Conservation (phyloP, 768 basidiomycete genomes). For the Udeniomyces megalosporus region DNA sequence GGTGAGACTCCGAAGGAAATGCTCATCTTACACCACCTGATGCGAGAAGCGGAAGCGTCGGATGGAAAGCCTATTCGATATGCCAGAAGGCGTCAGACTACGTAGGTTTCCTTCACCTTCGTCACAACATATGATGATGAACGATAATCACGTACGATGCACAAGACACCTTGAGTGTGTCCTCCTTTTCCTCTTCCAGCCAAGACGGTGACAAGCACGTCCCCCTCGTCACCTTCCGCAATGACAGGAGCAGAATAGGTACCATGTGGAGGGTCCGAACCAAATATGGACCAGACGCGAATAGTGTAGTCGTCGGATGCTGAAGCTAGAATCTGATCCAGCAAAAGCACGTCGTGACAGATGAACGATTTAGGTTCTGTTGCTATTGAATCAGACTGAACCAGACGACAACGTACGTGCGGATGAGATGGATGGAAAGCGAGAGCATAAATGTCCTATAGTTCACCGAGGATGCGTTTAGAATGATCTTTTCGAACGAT, state of each 20-base stretch:
- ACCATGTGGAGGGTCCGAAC: background rate
- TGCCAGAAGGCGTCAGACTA: no score
- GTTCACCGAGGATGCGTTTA: background rate
- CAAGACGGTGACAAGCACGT: background rate
- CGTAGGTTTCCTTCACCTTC: no score
- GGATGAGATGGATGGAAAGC: constrained; percentile 15
- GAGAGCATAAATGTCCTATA: constrained; percentile 19
- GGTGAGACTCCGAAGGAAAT: background rate
- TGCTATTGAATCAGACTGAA: no score
- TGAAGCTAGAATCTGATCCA: constrained; percentile 23
- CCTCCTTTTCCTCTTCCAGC: constrained; percentile 4
- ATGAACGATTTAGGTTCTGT: no score
- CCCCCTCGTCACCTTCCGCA: constrained; percentile 8
- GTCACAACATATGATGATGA: background rate
- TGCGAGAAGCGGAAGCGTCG: constrained; percentile 2
- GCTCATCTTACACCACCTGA: constrained; percentile 4
- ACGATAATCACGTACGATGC: background rate
- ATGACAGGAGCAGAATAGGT: constrained; percentile 1
- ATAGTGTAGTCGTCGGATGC: constrained; percentile 22
- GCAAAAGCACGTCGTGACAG: no score
- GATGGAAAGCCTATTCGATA: constrained; percentile 8
- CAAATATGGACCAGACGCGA: constrained; percentile 24
- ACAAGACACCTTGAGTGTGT: constrained; percentile 3
- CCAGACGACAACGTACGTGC: no score
- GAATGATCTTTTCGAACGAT: background rate